Base-by-base conservation (phyloP, 2,329 filamentous ascomycete species). In the Ophiostoma ulmi region DNA sequence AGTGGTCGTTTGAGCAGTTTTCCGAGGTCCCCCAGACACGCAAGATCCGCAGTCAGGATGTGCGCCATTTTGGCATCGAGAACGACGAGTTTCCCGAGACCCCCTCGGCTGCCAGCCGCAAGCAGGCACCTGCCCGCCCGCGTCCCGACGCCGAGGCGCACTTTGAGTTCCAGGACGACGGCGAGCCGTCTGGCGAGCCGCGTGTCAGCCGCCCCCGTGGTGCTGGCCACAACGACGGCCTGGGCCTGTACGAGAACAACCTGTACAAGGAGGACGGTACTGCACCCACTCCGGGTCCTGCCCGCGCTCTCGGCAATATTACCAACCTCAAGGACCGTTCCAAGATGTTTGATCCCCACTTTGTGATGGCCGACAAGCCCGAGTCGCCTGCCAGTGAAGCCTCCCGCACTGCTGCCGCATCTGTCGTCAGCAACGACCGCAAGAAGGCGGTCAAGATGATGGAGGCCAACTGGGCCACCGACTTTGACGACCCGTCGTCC, bases 1-100 rank as follows among this genome's bases (percentile, higher is more conserved):
- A 92, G 73, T 97, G 94, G 93, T 88, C 88, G 67, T 98, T 98
- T 79, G 88, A 92, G 73, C 93, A 97, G 80, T 97, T 97, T 76
- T 82, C 83, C 0, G 86, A 90, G 74, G 97, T 97, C 83, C 75
- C 81, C 36, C 83, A 87, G 67, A 91, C 84, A 65, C 91, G 90
- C 79, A 78, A 86, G 31, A 77, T 83, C 69, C 86, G 89, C 72
- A 82, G 85, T 55, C 87, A 93, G 77, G 89, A 95, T 73, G 85
- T 89, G 72, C 90, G 91, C 70, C 90, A 95, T 78, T 96, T 92
- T 88, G 90, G 90, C 75, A 88, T 90, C 67, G 90, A 93, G 72
- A 86, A 90, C 74, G 83, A 87, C 77, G 81, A 88, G 73, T 81
- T 86, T 64, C 79, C 80, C 52, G 84, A 86, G 52, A 88, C 87